Evolutionary conservation across 1,139 yeast species (phyloP).

Genomic region (Yamadazyma atlantica): DNA sequence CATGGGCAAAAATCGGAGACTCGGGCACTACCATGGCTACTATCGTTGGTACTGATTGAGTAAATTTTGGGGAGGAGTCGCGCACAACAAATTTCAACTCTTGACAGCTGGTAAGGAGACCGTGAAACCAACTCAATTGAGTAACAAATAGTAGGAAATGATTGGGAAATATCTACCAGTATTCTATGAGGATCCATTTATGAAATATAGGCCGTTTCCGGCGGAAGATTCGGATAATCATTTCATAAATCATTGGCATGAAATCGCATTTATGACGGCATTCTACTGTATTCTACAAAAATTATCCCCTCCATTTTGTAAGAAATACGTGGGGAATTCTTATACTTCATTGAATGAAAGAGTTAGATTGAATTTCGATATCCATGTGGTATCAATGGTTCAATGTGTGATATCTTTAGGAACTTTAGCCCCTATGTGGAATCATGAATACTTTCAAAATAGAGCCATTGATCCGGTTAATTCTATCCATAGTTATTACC

Average conservation of each 20-base stretch:
- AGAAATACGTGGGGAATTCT: conserved; percentile 37
- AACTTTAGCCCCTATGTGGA: conserved; percentile 59
- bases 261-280: conserved; percentile 37
- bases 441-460: conserved; percentile 45
- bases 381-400: conserved; percentile 85
- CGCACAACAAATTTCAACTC: background rate
- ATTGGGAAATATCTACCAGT: conserved; percentile 20
- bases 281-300: conserved; percentile 40
- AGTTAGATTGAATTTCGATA: conserved; percentile 71
- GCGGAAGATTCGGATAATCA: conserved; percentile 25
- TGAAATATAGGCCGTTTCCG: conserved; percentile 49
- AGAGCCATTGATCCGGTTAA: conserved; percentile 40
- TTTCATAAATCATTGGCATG: conserved; percentile 55
- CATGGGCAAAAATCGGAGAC: too few species aligned
- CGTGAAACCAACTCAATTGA: background rate
- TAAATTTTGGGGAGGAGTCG: background rate
- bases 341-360: conserved; percentile 50
- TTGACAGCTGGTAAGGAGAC: background rate
- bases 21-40: too few species aligned
- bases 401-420: conserved; percentile 65
- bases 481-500: conserved; percentile 64
- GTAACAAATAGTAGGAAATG: background rate
- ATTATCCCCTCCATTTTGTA: conserved; percentile 38
- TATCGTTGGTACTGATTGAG: too few species aligned
- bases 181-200: conserved; percentile 42